Evolutionary conservation across 2,329 filamentous ascomycete species (phyloP).

Genomic region (Talaromyces marneffei): DNA sequence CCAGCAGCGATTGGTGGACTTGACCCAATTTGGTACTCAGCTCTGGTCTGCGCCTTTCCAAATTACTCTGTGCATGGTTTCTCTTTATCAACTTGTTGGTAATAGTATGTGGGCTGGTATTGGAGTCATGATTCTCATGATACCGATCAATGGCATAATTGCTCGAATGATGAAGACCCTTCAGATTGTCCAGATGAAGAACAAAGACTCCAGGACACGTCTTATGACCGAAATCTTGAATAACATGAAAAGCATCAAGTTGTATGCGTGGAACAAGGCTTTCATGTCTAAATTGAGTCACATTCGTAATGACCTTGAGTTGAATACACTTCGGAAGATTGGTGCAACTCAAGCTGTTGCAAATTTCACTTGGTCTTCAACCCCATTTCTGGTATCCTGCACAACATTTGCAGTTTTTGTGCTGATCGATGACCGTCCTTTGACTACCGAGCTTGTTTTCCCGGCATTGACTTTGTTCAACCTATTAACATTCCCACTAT

Average conservation of each 20-base stretch:
- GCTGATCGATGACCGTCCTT: constrained; percentile 68
- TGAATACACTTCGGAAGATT: constrained; percentile 93
- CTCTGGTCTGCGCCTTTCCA: constrained; percentile 97
- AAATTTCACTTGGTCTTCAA: constrained; percentile 97
- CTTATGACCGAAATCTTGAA: constrained; percentile 97
- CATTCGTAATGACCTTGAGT: constrained; percentile 89
- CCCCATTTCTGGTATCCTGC: constrained; percentile 95
- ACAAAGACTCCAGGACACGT: constrained; percentile 89
- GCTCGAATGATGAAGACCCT: constrained; percentile 88
- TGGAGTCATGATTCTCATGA: constrained; percentile 93
- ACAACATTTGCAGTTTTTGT: constrained; percentile 95
- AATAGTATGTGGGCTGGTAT: constrained; percentile 94
- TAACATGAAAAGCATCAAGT: constrained; percentile 99
- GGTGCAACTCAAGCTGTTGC: constrained; percentile 89
- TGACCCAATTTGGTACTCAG: constrained; percentile 93
- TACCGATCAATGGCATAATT: constrained; percentile 89
- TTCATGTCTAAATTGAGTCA: constrained; percentile 98
- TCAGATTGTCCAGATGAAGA: constrained; percentile 97
- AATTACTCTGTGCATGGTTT: constrained; percentile 91
- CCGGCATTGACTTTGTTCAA: constrained; percentile 92
- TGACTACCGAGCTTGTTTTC: constrained; percentile 94
- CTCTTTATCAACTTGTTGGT: constrained; percentile 90
- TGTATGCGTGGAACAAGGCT: constrained; percentile 94
- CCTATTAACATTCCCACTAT: constrained; percentile 86
- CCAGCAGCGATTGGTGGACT: constrained; percentile 86